phyloP scores from a whole-genome alignment of 768 basidiomycete species.

The Cyclocybe cylindracea region DNA sequence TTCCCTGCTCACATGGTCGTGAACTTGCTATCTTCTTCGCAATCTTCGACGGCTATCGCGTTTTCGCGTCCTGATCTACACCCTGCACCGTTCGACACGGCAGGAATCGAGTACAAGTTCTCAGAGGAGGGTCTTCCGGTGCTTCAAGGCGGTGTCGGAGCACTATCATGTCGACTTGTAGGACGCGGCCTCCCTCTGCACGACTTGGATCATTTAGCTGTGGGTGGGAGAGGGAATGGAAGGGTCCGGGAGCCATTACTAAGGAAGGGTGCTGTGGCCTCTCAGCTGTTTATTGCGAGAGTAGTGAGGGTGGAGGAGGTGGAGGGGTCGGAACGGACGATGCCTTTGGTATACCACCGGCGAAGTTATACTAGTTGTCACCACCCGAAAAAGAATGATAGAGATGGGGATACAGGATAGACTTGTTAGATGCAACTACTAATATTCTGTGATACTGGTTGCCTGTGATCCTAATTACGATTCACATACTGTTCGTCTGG shows the following conservation, averaged over 20 bases:
- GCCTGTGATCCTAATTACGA: no score
- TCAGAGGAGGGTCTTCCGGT: constrained; percentile 61
- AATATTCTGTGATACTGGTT: no score
- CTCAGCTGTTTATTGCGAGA: constrained; percentile 82
- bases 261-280: constrained; percentile 33
- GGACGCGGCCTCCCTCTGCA: constrained; percentile 61
- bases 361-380: constrained; percentile 56
- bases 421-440: no score
- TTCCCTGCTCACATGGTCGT: constrained; percentile 60
- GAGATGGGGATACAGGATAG: no score
- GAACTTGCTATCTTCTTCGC: constrained; percentile 75
- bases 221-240: constrained; percentile 9
- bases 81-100: constrained; percentile 53
- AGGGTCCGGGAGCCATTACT: constrained; percentile 7
- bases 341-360: constrained; percentile 67
- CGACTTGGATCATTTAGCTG: constrained; percentile 43
- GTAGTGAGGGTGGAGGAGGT: constrained; percentile 58
- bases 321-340: constrained; percentile 29
- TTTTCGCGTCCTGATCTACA: constrained; percentile 78
- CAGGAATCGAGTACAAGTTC: constrained; percentile 35
- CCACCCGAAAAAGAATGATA: no score
- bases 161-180: constrained; percentile 71
- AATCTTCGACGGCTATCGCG: constrained; percentile 58
- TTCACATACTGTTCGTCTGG: no score
- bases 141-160: constrained; percentile 62